A percentile compares a stretch with the other conserved stretches of the same genome.
Evolutionary conservation across 441 rosid genomes (phyloP).

Genomic region (Dalechampia spathulata): DNA sequence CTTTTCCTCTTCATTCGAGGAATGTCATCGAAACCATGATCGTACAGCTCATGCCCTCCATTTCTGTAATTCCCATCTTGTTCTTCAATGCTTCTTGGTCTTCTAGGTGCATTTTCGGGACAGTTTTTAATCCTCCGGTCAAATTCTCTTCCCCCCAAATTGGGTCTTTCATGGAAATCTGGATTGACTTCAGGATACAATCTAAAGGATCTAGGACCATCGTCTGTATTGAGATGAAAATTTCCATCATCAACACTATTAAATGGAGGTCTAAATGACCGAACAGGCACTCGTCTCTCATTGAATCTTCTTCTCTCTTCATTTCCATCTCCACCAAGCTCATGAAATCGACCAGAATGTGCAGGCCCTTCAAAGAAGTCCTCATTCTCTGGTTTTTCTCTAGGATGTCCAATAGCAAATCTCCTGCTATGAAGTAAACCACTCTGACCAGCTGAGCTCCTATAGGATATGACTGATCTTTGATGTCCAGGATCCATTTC

Average conservation of each 20-base stretch:
- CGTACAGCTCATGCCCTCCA: conserved; percentile 40
- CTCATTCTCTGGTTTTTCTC: conserved; percentile 53
- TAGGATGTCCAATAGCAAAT: conserved; percentile 42
- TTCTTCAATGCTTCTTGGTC: conserved; percentile 47
- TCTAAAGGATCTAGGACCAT: conserved; percentile 48
- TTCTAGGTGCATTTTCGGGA: conserved; percentile 51
- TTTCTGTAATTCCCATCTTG: conserved; percentile 52
- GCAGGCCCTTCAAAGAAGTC: conserved; percentile 47
- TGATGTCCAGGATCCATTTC: conserved; percentile 54
- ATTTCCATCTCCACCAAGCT: conserved; percentile 50
- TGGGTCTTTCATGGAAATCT: conserved; percentile 42
- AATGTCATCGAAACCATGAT: conserved; percentile 43
- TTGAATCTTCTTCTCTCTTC: conserved; percentile 66
- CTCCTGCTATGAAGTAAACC: conserved; percentile 49
- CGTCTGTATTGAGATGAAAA: conserved; percentile 42
- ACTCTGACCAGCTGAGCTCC: conserved; percentile 57
- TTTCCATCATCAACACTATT: conserved; percentile 35
- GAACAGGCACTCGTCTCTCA: conserved; percentile 56
- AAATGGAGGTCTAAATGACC: conserved; percentile 54
- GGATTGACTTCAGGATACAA: conserved; percentile 37
- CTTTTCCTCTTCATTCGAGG: conserved; percentile 50
- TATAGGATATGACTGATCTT: conserved; percentile 42
- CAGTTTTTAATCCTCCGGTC: conserved; percentile 51
- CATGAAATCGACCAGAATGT: conserved; percentile 58
- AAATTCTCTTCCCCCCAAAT: conserved; percentile 47